Evolutionary conservation across 495 filamentous ascomycete species (phyloP), one percentile per base, ranked within the genome.

Genomic region (Cetradonia linearis): DNA sequence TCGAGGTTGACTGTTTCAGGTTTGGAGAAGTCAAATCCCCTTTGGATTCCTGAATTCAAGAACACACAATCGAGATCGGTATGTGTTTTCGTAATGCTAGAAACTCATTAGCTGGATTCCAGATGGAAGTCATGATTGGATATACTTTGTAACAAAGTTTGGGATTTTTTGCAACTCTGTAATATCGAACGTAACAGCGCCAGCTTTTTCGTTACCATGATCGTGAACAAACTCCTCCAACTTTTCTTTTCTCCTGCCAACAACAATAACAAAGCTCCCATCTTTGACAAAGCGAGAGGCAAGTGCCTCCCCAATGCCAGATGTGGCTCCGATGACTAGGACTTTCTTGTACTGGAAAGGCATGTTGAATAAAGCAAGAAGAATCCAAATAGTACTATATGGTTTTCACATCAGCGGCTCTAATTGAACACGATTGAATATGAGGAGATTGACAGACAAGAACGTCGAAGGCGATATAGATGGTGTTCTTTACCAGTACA

Each of bases 251-350:
- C 86, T 75, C 8, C 87, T 76, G 11, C 87, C 87, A 20, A 83
- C 75, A 18, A 80, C 77, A 28, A 88, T 79, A 18, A 89, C 77
- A 49, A 74, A 72, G 67, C 76, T 75, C 30, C 82, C 85, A 55
- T 80, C 77, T 28, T 79, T 68, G 18, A 89, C 73, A 62, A 90
- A 69, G 59, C 79, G 82, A 59, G 78, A 76, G 3, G 86, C 83
- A 30, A 91, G 72, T 0, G 82, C 84, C 28, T 74, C 67, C 52
- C 88, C 86, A 61, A 91, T 89, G 58, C 86, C 86, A 20, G 80
- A 80, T 14, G 86, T 89, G 40, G 85, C 86, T 30, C 87, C 86
- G 55, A 88, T 75, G 58, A 89, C 65, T 23, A 90, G 82, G 34
- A 87, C 80, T 59, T 80, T 84, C 61, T 85, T 84, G 70, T 87